phyloP scores from a whole-genome alignment of 2,329 filamentous ascomycete species.

The Fusarium stilboides region DNA sequence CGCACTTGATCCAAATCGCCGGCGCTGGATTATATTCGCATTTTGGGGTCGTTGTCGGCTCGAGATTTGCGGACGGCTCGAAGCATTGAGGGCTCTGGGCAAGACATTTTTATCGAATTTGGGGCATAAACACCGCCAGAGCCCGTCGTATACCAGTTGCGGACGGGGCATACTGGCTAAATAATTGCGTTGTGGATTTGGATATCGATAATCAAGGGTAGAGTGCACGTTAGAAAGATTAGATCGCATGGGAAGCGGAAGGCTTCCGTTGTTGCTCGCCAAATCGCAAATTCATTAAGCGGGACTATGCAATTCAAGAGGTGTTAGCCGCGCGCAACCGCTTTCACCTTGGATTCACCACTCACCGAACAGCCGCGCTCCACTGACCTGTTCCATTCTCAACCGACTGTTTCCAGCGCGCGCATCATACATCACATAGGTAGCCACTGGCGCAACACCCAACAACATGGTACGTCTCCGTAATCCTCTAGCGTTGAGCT shows the following conservation, averaged over 20 bases:
- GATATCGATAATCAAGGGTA: slow-evolving; percentile 4
- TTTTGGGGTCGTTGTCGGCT: slow-evolving; percentile 22
- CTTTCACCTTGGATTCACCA: slow-evolving; percentile 32
- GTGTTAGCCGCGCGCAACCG: slow-evolving; percentile 29
- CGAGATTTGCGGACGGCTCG: slow-evolving; percentile 15
- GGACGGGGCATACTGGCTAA: slow-evolving; percentile 50
- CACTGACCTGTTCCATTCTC: slow-evolving; percentile 48
- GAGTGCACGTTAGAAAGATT: not conserved
- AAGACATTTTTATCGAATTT: slow-evolving; percentile 62
- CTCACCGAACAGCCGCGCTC: slow-evolving; percentile 49
- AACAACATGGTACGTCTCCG: slow-evolving; percentile 47
- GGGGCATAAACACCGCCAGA: slow-evolving; percentile 76
- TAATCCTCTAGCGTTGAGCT: not conserved
- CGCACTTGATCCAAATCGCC: slow-evolving; percentile 39
- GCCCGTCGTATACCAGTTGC: slow-evolving; percentile 66
- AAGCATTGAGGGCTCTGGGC: slow-evolving; percentile 51
- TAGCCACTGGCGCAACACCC: slow-evolving; percentile 37
- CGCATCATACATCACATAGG: slow-evolving; percentile 42
- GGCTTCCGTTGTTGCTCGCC: slow-evolving; percentile 17
- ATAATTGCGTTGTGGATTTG: slow-evolving; percentile 6
- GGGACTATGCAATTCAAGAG: slow-evolving; percentile 48
- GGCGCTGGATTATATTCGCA: slow-evolving; percentile 27
- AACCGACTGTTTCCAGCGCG: slow-evolving; percentile 44
- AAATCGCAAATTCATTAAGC: slow-evolving; percentile 30
- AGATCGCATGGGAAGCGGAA: slow-evolving; percentile 30